A percentile compares a stretch with the other conserved stretches of the same genome.
These are phyloP conservation scores for Ceriops tagal DNA, from an alignment of 345 rosid genomes.

Conservation along the genomic window DNA sequence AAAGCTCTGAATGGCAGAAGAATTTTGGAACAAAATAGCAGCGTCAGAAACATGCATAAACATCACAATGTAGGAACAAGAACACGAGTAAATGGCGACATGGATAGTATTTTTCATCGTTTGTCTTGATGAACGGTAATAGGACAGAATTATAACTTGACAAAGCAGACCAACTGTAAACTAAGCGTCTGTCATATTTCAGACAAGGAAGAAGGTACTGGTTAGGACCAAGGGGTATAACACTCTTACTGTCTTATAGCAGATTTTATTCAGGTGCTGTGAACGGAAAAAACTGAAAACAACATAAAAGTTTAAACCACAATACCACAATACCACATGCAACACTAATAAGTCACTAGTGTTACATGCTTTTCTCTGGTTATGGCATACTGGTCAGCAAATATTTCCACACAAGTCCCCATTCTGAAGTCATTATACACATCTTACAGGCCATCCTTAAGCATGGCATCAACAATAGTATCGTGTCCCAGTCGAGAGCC, in stretches of 20 bases:
- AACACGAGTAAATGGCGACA: too few species aligned
- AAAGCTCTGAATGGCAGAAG: conserved; percentile 31
- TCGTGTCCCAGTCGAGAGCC: conserved; percentile 4
- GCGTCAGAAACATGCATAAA: too few species aligned
- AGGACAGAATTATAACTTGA: too few species aligned
- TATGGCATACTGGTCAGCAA: conserved; percentile 24
- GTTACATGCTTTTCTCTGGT: conserved; percentile 26
- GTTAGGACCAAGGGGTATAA: not conserved
- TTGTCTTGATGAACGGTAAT: not conserved
- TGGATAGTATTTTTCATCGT: conserved; percentile 2
- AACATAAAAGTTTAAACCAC: not conserved
- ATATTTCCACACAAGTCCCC: conserved; percentile 33
- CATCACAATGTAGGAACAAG: too few species aligned
- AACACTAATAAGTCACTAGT: too few species aligned
- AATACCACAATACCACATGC: too few species aligned
- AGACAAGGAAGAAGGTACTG: not conserved
- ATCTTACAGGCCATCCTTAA: conserved; percentile 35
- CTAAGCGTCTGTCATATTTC: not conserved
- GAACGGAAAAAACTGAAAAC: not conserved
- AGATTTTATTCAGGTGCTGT: not conserved
- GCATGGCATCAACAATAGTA: conserved; percentile 29
- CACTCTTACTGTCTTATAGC: not conserved
- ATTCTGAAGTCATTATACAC: conserved; percentile 32
- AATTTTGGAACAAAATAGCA: conserved; percentile 18
- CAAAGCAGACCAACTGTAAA: not conserved